Base-by-base conservation (phyloP, 257 asterid species). In the Nemophila menziesii region DNA sequence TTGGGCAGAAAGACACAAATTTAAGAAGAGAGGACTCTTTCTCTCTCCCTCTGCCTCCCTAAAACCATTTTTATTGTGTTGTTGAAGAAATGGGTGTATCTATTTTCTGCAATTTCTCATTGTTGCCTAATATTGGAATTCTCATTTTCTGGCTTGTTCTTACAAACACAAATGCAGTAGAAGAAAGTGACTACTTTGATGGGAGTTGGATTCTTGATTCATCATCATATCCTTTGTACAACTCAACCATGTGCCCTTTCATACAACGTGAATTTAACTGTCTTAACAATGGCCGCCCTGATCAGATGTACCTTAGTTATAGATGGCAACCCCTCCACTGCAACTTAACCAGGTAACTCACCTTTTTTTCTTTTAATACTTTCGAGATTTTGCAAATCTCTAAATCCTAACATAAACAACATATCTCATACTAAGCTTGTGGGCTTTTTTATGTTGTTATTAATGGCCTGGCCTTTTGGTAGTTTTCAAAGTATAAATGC, bases 261-360 rank as follows among this genome's bases (percentile, higher is more conserved):
- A 19, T 41, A 9, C 46, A 41, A 8, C 20, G 9, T 17, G 46
- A 41, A 15, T 41, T 41, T 24, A 41, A 41, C 26, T 41, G 46
- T 22, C 16, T 7, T 8, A 41, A 41, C 8, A 41, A 41, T 41
- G 46, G 46, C 46, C 46, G 46, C 23, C 22, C 22, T 9, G 46
- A 41, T 17, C 46, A 41, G 0, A 17, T 18, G 46, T 41, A 41
- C 46, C 46, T 41, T 24, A 41, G 20, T 5, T 41, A 41, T 41
- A 41, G 46, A 14, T 41, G 46, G 46, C 46, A 41, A 17, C 46
- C 46, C n/a, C 46, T 13, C 1, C 3, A 12, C 22, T 41, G 46
- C 46, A 41, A 41, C 12, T 41, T 41, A 41, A 14, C 46, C 20
- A 41, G 46, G 46, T 41, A 41, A 13, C 1, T 4, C 33, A 26